A percentile compares a stretch with the other conserved stretches of the same genome.
Conservation (phyloP, 208 protist species). For the Leishmania tarentolae region DNA sequence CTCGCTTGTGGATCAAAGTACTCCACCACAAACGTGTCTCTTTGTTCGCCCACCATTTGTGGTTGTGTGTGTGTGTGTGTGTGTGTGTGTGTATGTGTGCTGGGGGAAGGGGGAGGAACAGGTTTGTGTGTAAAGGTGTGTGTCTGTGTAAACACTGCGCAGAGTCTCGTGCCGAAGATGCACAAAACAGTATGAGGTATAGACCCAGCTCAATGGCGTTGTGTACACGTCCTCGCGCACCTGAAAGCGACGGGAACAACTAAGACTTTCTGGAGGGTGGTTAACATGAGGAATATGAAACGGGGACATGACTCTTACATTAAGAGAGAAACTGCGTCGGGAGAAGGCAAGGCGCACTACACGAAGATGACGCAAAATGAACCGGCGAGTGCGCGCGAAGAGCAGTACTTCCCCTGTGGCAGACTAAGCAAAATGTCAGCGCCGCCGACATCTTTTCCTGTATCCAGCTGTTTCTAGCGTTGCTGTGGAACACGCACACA, state of each 20-base stretch:
- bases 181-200: background rate
- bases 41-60: constrained; percentile 51
- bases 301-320: background rate
- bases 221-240: constrained; percentile 6
- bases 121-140: background rate
- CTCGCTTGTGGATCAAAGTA: constrained; percentile 92
- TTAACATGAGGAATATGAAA: constrained; percentile 15
- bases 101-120: no score
- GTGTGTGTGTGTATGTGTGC: background rate
- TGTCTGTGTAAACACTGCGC: background rate
- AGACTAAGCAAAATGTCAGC: background rate
- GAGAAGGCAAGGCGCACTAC: background rate
- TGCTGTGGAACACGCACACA: background rate
- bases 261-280: constrained; percentile 7
- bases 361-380: background rate
- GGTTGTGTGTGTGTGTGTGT: background rate
- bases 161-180: background rate
- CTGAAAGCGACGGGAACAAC: background rate
- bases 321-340: background rate
- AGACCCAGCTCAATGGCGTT: background rate
- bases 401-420: background rate
- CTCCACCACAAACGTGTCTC: constrained; percentile 86
- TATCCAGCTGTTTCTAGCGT: background rate
- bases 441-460: background rate
- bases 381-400: background rate